Base-by-base conservation (phyloP, 202 grass and related monocot genomes). In the Miscanthus sacchariflorus region DNA sequence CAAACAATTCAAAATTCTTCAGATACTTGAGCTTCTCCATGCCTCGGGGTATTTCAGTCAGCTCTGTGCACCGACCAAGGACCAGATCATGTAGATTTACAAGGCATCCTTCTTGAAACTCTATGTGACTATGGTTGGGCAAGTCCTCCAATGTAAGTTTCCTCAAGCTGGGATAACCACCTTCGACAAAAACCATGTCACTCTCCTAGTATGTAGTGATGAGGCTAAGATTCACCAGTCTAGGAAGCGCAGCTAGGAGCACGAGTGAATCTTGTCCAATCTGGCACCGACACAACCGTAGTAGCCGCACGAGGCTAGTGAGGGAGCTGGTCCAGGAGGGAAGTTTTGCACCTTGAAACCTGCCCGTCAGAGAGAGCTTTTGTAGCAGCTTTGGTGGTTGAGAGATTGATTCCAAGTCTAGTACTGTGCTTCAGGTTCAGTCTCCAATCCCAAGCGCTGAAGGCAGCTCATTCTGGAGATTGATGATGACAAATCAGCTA, bases 361-460 rank as follows among this genome's bases (percentile, higher is more conserved):
- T 66, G 0, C 82, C 69, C 0, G 2, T 28, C 6, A 89, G 0
- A 2, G 9, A 0, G 4, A 85, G 50, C 4, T 17, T 89, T n/a
- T 56, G 40, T 1, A 89, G 81, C 10, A 74, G 48, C 39, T 6
- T 2, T 23, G 87, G 87, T 35, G 68, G 48, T 52, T 0, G 76
- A 54, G 6, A 14, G 3, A 85, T 42, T 0, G 87, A 19, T 18
- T 89, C 76, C 69, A 89, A 10, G 6, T 89, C 81, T 36, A 89
- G 12, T 17, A 3, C 35, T 12, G n/a, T 4, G 12, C 7, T 48
- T 23, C 18, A 7, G 12, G 7, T 14, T 46, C 36, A 0, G 3
- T 13, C 5, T 0, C 9, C 64, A 85, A 36, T 0, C 74, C 88
- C 68, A 89, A 58, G 0, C 70, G 43, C n/a, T 11, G 0, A 10